phyloP scores from a whole-genome alignment of 1,139 yeast species.

The Kurtzmaniella quercitrusa region DNA sequence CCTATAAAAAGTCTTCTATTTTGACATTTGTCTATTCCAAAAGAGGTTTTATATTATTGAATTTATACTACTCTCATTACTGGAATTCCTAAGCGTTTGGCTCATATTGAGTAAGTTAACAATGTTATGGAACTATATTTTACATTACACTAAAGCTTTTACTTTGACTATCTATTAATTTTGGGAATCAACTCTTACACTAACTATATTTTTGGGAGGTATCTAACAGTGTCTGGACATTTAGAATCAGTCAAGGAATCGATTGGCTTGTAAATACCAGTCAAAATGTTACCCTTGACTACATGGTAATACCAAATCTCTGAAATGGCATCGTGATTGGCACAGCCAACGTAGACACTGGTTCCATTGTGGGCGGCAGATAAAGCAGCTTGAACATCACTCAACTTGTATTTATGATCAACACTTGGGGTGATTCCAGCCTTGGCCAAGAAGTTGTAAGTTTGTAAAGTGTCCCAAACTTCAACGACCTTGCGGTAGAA shows the following conservation, averaged over 20 bases:
- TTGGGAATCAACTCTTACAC: too few species aligned
- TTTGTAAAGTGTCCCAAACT: constrained; percentile 31
- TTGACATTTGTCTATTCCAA: too few species aligned
- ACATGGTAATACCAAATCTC: constrained; percentile 40
- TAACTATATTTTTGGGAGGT: constrained; percentile 26
- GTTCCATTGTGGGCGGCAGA: constrained; percentile 24
- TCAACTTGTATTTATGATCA: constrained; percentile 22
- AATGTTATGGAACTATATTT: too few species aligned
- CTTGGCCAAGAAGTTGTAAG: constrained; percentile 29
- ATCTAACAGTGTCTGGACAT: constrained; percentile 31
- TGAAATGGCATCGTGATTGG: constrained; percentile 25
- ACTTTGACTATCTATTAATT: neutral
- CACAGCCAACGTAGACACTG: constrained; percentile 34
- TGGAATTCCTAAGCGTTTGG: too few species aligned
- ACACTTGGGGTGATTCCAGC: constrained; percentile 35
- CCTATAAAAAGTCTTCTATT: too few species aligned
- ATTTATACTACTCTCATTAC: too few species aligned
- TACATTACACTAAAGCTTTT: too few species aligned
- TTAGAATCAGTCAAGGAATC: constrained; percentile 21
- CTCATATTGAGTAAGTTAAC: too few species aligned
- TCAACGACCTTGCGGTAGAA: constrained; percentile 33
- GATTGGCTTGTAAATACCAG: constrained; percentile 30
- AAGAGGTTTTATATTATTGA: too few species aligned
- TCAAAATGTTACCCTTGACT: constrained; percentile 32
- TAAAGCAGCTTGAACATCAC: constrained; percentile 32